Conservation (phyloP, 257 asterid species). For the Eucommia ulmoides region DNA sequence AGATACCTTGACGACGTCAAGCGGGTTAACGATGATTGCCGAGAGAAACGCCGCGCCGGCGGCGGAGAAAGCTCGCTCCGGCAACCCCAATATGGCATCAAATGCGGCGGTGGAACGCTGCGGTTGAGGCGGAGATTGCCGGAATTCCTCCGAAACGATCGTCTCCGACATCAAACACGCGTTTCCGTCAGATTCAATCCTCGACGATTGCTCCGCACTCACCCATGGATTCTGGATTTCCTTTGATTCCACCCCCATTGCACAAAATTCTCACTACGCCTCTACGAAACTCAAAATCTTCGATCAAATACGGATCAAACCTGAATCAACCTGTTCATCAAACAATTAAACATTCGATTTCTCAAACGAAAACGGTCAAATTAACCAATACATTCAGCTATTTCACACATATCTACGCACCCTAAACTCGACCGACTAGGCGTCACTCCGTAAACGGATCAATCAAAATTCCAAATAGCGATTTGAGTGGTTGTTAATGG, state of each 20-base stretch:
- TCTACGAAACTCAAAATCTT: neutral
- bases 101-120: slow-evolving; percentile 12
- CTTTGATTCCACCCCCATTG: too few species aligned
- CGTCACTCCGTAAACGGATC: too few species aligned
- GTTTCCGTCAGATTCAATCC: slow-evolving; percentile 20
- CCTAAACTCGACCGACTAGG: too few species aligned
- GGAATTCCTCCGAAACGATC: slow-evolving; percentile 21
- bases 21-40: slow-evolving; percentile 77
- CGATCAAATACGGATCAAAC: slow-evolving; percentile 18
- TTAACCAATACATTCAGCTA: slow-evolving; percentile 6
- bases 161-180: slow-evolving; percentile 47
- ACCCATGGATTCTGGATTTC: slow-evolving; percentile 45
- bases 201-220: slow-evolving; percentile 25
- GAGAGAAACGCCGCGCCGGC: slow-evolving; percentile 92
- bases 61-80: slow-evolving; percentile 68
- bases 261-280: neutral
- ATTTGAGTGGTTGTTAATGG: too few species aligned
- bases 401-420: too few species aligned
- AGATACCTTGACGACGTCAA: slow-evolving; percentile 80
- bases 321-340: slow-evolving; percentile 13
- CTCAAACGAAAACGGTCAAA: slow-evolving; percentile 2
- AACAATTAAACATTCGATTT: neutral
- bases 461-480: too few species aligned
- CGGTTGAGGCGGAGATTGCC: slow-evolving; percentile 12
- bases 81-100: slow-evolving; percentile 32